A percentile compares a stretch with the other conserved stretches of the same genome.
Conservation (phyloP, 108 stramenopile species). For the Hondaea fermentalgiana region DNA sequence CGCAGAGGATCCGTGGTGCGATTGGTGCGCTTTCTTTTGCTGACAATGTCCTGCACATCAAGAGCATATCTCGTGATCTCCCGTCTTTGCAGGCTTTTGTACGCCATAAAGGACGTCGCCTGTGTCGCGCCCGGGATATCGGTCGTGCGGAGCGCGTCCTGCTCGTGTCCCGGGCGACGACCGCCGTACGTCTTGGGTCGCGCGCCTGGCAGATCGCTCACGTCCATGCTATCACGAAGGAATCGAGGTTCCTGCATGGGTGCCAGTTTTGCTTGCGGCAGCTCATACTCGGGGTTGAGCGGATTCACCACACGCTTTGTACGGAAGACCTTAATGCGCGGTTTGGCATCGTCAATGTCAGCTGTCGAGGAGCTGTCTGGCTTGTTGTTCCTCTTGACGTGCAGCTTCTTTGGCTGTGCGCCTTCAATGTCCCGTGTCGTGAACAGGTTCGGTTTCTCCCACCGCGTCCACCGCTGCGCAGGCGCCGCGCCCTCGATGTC, state of each 20-base stretch:
- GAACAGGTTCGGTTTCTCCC: background rate
- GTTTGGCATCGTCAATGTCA: background rate
- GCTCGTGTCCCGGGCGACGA: background rate
- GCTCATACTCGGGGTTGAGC: background rate
- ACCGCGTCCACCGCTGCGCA: background rate
- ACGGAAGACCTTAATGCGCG: background rate
- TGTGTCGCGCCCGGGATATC: conserved; percentile 3
- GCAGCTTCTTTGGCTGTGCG: background rate
- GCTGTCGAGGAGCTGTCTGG: background rate
- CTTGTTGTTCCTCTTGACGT: background rate
- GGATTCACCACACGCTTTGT: conserved; percentile 10
- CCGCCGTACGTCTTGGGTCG: background rate
- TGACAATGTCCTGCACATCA: background rate
- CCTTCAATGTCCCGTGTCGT: background rate
- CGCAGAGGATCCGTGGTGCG: background rate
- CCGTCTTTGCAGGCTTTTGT: background rate
- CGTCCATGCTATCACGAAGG: background rate
- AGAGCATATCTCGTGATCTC: background rate
- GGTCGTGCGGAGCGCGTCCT: background rate
- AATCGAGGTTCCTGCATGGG: background rate
- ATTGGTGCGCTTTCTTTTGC: background rate
- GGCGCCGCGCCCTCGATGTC: conserved; percentile 5
- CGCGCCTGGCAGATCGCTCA: background rate
- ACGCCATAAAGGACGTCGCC: background rate
- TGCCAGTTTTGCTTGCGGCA: background rate